Conservation (phyloP, 257 asterid species). For the Lycium barbarum region DNA sequence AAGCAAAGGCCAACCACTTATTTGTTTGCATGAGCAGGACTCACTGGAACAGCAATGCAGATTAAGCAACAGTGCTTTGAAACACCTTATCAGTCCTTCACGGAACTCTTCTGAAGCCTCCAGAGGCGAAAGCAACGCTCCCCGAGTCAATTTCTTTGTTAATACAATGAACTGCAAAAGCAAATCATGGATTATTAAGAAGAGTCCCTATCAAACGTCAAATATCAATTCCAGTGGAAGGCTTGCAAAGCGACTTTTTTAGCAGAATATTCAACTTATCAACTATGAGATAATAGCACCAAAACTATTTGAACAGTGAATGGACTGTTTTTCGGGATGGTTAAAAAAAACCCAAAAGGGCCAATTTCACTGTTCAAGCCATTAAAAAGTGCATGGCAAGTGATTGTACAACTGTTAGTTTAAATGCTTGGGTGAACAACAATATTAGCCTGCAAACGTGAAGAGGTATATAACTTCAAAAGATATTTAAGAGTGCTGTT, state of each 20-base stretch:
- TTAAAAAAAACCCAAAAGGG: not conserved
- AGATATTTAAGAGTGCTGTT: not conserved
- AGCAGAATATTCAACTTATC: not conserved
- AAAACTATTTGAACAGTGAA: conserved; percentile 12
- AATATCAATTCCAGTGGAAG: not conserved
- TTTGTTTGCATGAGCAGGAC: conserved; percentile 75
- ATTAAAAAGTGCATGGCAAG: not conserved
- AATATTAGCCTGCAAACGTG: not conserved
- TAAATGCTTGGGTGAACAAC: not conserved
- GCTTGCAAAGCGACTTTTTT: not conserved
- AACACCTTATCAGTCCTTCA: conserved; percentile 83
- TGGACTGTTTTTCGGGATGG: not conserved
- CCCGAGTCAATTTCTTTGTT: conserved; percentile 81
- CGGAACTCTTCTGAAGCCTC: conserved; percentile 99
- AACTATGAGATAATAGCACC: not conserved
- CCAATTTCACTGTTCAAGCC: conserved; percentile 1
- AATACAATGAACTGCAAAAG: conserved; percentile 72
- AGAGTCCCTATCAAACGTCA: not conserved
- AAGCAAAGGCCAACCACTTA: conserved; percentile 53
- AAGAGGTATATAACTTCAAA: not conserved
- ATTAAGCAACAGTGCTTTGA: conserved; percentile 73
- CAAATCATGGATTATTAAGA: conserved; percentile 19
- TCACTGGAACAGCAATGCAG: conserved; percentile 66
- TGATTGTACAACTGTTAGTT: not conserved
- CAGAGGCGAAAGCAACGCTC: conserved; percentile 77